These are phyloP conservation scores for Petunia hybrid DNA, from an alignment of 305 asterid species.

Conservation along the genomic window DNA sequence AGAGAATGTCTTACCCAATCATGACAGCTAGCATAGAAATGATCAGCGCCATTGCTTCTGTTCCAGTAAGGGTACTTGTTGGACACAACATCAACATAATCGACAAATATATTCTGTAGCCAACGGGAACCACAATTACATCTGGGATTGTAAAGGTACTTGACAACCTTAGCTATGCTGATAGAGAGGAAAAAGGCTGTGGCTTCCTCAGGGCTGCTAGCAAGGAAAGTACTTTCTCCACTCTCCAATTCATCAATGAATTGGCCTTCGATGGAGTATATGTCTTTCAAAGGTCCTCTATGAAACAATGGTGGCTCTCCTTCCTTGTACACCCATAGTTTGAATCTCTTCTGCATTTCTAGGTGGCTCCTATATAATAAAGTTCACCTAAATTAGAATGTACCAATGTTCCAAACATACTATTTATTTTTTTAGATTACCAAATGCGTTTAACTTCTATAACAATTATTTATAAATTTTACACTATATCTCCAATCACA, in stretches of 20 bases:
- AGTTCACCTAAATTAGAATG: too few relatives aligned
- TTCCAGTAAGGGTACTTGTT: conserved; percentile 68
- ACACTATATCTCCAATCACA: too few relatives aligned
- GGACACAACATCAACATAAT: conserved; percentile 53
- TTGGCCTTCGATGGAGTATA: conserved; percentile 71
- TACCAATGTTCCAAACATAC: too few relatives aligned
- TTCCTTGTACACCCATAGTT: conserved; percentile 69
- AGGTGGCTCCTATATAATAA: conserved; percentile 76
- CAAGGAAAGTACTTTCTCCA: conserved; percentile 28
- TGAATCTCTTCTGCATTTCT: conserved; percentile 72
- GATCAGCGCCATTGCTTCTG: conserved; percentile 69
- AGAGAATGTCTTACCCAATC: conserved; percentile 65
- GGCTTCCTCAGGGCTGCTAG: conserved; percentile 57
- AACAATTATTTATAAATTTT: too few relatives aligned
- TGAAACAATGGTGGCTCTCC: conserved; percentile 75
- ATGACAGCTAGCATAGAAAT: conserved; percentile 70
- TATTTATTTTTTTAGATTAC: too few relatives aligned
- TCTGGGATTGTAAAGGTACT: conserved; percentile 46
- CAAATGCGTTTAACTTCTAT: too few relatives aligned
- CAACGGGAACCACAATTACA: conserved; percentile 30
- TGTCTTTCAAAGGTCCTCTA: conserved; percentile 44
- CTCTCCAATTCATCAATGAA: conserved; percentile 53
- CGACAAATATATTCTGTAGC: conserved; percentile 46
- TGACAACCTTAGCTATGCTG: conserved; percentile 45
- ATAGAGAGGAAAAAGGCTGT: conserved; percentile 60